Evolutionary conservation across 2,329 filamentous ascomycete species (phyloP).

Genomic region (Exserohilum turcica): DNA sequence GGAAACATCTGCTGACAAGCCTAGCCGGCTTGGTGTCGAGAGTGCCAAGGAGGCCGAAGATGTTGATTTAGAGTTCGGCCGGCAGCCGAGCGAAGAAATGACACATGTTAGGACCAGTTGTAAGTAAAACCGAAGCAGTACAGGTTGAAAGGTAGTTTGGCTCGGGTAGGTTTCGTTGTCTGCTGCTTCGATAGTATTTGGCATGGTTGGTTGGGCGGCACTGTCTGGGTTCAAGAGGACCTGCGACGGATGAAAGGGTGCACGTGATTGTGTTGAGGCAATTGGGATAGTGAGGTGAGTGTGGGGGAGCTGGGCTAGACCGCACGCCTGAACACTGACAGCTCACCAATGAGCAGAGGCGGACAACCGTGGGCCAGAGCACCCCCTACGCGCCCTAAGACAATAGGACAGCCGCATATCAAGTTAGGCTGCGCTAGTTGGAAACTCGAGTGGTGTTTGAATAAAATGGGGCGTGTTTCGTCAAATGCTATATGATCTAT

Average conservation of each 20-base stretch:
- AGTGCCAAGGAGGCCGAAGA: conserved; percentile 31
- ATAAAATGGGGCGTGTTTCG: neutral
- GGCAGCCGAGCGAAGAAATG: conserved; percentile 28
- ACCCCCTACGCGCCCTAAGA: neutral
- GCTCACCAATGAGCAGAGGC: conserved; percentile 9
- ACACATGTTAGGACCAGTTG: conserved; percentile 1
- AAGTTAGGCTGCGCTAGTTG: neutral
- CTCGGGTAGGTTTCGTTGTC: too few relatives aligned
- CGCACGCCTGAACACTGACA: neutral
- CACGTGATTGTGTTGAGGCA: neutral
- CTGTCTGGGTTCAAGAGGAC: too few relatives aligned
- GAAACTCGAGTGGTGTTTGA: neutral
- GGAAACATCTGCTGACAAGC: conserved; percentile 23
- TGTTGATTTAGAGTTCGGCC: conserved; percentile 36
- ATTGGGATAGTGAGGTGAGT: neutral
- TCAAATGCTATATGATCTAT: conserved; percentile 6
- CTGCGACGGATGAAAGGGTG: too few relatives aligned
- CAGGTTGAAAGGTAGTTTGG: neutral
- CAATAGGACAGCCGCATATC: neutral
- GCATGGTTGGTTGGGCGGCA: too few relatives aligned
- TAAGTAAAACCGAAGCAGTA: neutral
- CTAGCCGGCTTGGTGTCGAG: conserved; percentile 34
- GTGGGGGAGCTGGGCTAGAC: conserved; percentile 2
- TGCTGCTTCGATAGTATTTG: neutral
- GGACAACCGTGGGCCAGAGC: neutral